Evolutionary conservation across 169 alveolate genomes (phyloP).

Genomic region (Miamiensis avidus): DNA sequence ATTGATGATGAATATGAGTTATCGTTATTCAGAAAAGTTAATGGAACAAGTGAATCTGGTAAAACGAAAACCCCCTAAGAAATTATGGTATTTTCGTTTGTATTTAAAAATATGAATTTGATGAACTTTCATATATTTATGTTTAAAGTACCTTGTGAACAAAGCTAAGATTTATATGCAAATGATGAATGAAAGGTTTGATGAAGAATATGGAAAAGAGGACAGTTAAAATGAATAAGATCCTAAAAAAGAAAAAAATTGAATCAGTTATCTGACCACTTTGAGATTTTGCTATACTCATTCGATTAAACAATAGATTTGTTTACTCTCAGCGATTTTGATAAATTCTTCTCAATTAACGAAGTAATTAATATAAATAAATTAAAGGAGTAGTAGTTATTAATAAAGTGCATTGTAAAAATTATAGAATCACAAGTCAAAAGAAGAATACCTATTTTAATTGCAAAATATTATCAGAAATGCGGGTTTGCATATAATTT

Average conservation of each 20-base stretch:
- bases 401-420: neutral
- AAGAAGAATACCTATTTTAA: neutral
- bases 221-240: neutral
- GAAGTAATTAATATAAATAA: too few species aligned
- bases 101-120: too few species aligned
- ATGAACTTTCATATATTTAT: too few species aligned
- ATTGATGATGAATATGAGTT: neutral
- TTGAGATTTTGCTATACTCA: neutral
- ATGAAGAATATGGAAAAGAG: neutral
- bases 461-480: neutral
- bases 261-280: too few species aligned
- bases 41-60: neutral
- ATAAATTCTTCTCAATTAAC: too few species aligned
- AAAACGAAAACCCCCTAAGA: neutral
- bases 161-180: too few species aligned
- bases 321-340: neutral
- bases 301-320: neutral
- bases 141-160: too few species aligned
- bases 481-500: neutral
- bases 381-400: too few species aligned
- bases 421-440: neutral
- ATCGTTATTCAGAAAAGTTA: neutral
- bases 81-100: neutral
- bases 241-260: too few species aligned
- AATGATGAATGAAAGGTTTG: neutral